Evolutionary conservation across 352 stramenopile genomes (phyloP), one percentile per base, ranked within the genome.

Genomic region (Nothophytophthora sp.): DNA sequence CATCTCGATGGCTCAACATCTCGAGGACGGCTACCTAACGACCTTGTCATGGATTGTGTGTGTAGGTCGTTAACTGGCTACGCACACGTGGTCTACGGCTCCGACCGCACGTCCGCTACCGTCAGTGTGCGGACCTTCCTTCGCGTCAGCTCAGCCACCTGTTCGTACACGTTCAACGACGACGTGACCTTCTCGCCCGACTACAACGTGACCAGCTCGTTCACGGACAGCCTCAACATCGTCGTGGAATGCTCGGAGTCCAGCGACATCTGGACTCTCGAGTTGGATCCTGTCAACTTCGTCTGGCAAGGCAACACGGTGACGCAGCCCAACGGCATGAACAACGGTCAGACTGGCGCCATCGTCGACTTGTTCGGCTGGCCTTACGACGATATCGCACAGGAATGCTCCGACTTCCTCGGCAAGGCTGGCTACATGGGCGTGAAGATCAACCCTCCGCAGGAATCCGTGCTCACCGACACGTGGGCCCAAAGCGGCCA

Each of bases 291-390:
- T 0, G 54, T 86, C 22, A 82, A 89, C 65, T 89, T 89, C 49
- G 44, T 89, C 6, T 89, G 78, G 78, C 70, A 86, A 20, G 55
- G 62, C 28, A 61, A 60, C 4, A 23, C 47, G 0, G 72, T 89
- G 8, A 58, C 55, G 5, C 65, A 73, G 20, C 49, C 60, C 0
- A 44, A 55, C 1, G 55, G 52, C 0, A 67, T 81, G 44, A 66
- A 76, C 13, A 41, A 51, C 13, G 76, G 79, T 15, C 79, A 90
- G 30, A 75, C 71, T 3, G 79, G 77, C 4, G 77, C 79, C 3
- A 80, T 88, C 53, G 77, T 88, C 9, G 79, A 88, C 22, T 40
- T 90, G 10, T 90, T 90, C 27, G 76, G 75, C 6, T 88, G 77
- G 79, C 74, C 79, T n/a, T 85, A 85, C 47, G 50, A 59, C 12